These are phyloP conservation scores for Microthyrium microscopicum DNA, from an alignment of 2,329 filamentous ascomycete species.

Conservation along the genomic window DNA sequence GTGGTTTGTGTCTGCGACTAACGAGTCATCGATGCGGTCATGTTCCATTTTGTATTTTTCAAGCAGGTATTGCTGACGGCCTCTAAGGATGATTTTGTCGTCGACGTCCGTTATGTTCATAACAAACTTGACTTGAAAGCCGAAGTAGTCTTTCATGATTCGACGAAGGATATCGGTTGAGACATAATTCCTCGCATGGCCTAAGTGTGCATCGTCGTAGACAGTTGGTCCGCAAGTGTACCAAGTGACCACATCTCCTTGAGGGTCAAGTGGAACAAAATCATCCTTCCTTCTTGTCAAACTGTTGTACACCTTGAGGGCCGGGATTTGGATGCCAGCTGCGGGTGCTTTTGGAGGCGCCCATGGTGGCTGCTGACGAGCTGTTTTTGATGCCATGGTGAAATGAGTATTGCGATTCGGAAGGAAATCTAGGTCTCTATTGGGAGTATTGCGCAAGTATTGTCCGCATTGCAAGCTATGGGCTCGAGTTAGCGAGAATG, in stretches of 20 bases:
- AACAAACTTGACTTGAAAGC: conserved; percentile 68
- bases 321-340: conserved; percentile 23
- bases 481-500: too few species aligned
- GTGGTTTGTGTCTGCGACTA: conserved; percentile 30
- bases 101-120: conserved; percentile 63
- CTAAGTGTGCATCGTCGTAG: conserved; percentile 67
- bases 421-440: too few species aligned
- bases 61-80: conserved; percentile 65
- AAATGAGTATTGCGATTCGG: too few species aligned
- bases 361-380: conserved; percentile 23
- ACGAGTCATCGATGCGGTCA: conserved; percentile 28
- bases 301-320: conserved; percentile 65
- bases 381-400: conserved; percentile 7
- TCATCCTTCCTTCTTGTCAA: conserved; percentile 57
- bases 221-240: conserved; percentile 75
- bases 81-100: conserved; percentile 44
- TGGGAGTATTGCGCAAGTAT: too few species aligned
- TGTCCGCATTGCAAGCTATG: too few species aligned
- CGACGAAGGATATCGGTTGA: conserved; percentile 76
- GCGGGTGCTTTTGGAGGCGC: conserved; percentile 16
- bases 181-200: conserved; percentile 81
- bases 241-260: conserved; percentile 57
- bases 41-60: conserved; percentile 42
- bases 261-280: conserved; percentile 55
- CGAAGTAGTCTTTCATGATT: conserved; percentile 69